Base-by-base conservation (phyloP, 768 basidiomycete species). In the Coprinellus micaceus region DNA sequence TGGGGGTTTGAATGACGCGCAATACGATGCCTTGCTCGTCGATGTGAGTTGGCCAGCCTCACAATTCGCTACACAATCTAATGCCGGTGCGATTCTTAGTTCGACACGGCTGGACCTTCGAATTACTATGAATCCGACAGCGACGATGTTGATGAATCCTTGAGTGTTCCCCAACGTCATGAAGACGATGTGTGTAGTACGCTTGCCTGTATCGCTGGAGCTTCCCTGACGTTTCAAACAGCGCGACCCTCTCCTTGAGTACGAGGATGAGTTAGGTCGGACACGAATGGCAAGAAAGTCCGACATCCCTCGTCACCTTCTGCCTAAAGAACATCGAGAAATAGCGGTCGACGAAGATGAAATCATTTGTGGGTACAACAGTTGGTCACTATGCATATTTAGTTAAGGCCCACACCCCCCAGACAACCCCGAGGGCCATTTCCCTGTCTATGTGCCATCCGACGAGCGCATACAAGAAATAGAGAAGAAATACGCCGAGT, bases 211-310 rank as follows among this genome's bases (percentile, higher is more conserved):
- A n/a, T 26, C 10, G 13, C 25, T 22, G 37, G 13, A 39, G 37
- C 28, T 52, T 39, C 37, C 59, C 52, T 45, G 25, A 47, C 25
- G 53, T 9, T 7, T 19, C 24, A 2, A 51, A 1, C 55, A 90
- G 84, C 78, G 84, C 54, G 91, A 94, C 61, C 89, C 90, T 11
- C 72, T 92, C 28, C 77, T 93, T 4, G 92, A 94, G 67, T 93
- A 92, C 57, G 84, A 88, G 65, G 92, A 94, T 60, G 92, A 94
- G 64, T 91, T 91, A 65, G 91, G 91, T 33, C 83, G 92, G n/a
- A 62, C 82, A 37, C 76, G 90, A 57, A 88, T 81, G 0, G 82
- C 80, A 17, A 79, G 77, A 50, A 80, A 81, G 10, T 93, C 91
- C 12, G 89, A 94, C 64, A 80, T 94, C 0, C 91, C 92, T 39